Evolutionary conservation across 768 basidiomycete genomes (phyloP).

Genomic region (Collybiopsis luxurians): DNA sequence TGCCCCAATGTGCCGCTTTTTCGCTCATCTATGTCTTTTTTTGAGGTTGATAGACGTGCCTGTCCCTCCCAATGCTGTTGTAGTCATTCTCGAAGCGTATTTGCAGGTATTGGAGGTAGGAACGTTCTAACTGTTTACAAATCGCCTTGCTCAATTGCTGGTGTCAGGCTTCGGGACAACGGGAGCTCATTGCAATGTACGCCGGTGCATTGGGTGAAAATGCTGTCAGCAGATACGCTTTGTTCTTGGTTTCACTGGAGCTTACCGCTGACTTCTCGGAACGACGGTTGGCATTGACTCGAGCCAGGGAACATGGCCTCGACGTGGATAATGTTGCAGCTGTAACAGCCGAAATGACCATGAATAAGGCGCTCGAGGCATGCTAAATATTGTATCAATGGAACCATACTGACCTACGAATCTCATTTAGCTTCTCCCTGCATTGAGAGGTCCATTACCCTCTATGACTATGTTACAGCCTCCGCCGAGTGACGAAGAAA

Average conservation of each 20-base stretch:
- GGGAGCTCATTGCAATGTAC: slow-evolving; percentile 90
- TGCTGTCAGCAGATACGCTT: slow-evolving; percentile 88
- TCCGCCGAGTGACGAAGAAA: slow-evolving; percentile 55
- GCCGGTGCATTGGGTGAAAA: slow-evolving; percentile 88
- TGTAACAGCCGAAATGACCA: slow-evolving; percentile 74
- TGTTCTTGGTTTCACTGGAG: slow-evolving; percentile 80
- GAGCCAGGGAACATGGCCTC: slow-evolving; percentile 82
- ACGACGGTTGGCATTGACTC: slow-evolving; percentile 64
- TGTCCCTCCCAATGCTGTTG: slow-evolving; percentile 71
- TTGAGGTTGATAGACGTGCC: slow-evolving; percentile 77
- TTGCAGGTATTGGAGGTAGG: slow-evolving; percentile 79
- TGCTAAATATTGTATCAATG: slow-evolving; percentile 11
- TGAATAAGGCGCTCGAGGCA: slow-evolving; percentile 69
- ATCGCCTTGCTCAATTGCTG: neutral
- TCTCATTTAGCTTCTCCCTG: slow-evolving; percentile 45
- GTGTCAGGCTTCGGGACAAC: slow-evolving; percentile 65
- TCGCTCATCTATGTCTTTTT: slow-evolving; percentile 89
- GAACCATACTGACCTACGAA: slow-evolving; percentile 7
- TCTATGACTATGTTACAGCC: slow-evolving; percentile 57
- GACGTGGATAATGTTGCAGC: slow-evolving; percentile 79
- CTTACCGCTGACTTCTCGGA: slow-evolving; percentile 61
- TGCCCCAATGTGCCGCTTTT: slow-evolving; percentile 79
- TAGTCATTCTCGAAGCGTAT: slow-evolving; percentile 85
- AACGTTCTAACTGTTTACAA: slow-evolving; percentile 12
- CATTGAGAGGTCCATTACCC: slow-evolving; percentile 54